Percentiles rank a stretch among this genome's conserved stretches.
phyloP scores from a whole-genome alignment of 1,139 yeast genomes.

The Candida frijolesensis region DNA sequence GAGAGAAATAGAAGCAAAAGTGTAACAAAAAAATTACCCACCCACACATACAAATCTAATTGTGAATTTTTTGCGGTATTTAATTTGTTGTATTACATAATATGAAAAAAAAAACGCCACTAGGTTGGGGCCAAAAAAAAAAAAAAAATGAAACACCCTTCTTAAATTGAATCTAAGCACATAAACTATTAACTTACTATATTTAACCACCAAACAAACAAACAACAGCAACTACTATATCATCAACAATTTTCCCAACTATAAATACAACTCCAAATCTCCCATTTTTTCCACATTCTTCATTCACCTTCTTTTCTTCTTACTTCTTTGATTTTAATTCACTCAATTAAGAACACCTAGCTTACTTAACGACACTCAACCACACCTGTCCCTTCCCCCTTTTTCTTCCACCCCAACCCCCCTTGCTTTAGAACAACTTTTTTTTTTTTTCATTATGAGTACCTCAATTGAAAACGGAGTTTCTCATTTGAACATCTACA shows the following conservation, averaged over 20 bases:
- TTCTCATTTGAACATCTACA: slow-evolving; percentile 14
- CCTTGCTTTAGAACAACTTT: background rate
- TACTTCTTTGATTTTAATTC: background rate
- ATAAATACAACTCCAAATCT: slow-evolving; percentile 9
- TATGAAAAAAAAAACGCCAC: background rate
- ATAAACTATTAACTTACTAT: background rate
- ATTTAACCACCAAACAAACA: background rate
- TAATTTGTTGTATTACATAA: background rate
- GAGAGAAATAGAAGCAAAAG: background rate
- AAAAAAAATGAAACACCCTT: background rate
- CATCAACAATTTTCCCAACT: background rate
- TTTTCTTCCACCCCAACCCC: background rate
- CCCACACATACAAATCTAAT: too few species aligned
- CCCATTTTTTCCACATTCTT: background rate
- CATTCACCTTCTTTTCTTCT: background rate
- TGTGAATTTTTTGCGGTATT: background rate
- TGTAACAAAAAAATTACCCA: background rate
- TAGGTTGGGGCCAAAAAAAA: background rate
- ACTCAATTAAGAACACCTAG: background rate
- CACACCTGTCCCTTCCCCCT: background rate
- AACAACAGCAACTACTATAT: background rate
- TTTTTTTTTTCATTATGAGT: slow-evolving; percentile 6
- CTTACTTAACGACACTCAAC: too few species aligned
- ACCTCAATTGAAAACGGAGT: slow-evolving; percentile 15
- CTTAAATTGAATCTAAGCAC: background rate